A percentile compares a stretch with the other conserved stretches of the same genome.
Conservation (phyloP, 2,329 filamentous ascomycete genomes). For the Setomelanomma holmii region DNA sequence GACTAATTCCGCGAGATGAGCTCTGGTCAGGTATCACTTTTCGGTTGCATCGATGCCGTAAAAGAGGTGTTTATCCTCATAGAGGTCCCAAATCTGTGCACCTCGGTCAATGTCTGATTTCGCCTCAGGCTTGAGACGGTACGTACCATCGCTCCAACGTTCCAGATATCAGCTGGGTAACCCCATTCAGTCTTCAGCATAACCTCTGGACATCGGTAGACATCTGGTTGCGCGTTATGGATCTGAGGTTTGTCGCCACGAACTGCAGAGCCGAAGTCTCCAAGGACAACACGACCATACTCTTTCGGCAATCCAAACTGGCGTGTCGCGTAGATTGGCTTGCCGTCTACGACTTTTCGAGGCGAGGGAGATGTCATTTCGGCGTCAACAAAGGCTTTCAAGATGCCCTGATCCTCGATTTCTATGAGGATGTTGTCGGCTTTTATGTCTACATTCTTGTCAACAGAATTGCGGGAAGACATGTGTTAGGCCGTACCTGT, state of each 20-base stretch:
- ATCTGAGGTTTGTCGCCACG: conserved; percentile 20
- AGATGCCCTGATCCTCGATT: conserved; percentile 44
- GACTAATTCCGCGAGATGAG: conserved; percentile 40
- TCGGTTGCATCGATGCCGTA: conserved; percentile 21
- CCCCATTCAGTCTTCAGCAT: conserved; percentile 47
- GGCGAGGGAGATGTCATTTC: conserved; percentile 49
- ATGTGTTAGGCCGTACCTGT: conserved; percentile 42
- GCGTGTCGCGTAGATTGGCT: conserved; percentile 47
- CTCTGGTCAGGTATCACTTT: conserved; percentile 28
- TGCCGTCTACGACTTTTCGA: conserved; percentile 42
- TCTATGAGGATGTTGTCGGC: conserved; percentile 52
- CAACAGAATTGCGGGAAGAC: not conserved
- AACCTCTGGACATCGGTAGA: conserved; percentile 50
- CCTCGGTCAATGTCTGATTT: not conserved
- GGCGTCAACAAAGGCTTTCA: conserved; percentile 43
- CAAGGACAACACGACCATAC: conserved; percentile 45
- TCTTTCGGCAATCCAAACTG: conserved; percentile 40
- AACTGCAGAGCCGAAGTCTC: conserved; percentile 30
- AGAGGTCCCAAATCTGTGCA: conserved; percentile 48
- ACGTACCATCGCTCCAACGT: conserved; percentile 47
- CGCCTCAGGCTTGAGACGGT: not conserved
- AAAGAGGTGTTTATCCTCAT: conserved; percentile 45
- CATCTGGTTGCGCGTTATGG: conserved; percentile 43
- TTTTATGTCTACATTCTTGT: conserved; percentile 50
- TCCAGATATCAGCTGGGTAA: conserved; percentile 50